Percentiles rank a stretch among this genome's conserved stretches.
Conservation (phyloP, 768 basidiomycete genomes). For the Leccinum rimulosum region DNA sequence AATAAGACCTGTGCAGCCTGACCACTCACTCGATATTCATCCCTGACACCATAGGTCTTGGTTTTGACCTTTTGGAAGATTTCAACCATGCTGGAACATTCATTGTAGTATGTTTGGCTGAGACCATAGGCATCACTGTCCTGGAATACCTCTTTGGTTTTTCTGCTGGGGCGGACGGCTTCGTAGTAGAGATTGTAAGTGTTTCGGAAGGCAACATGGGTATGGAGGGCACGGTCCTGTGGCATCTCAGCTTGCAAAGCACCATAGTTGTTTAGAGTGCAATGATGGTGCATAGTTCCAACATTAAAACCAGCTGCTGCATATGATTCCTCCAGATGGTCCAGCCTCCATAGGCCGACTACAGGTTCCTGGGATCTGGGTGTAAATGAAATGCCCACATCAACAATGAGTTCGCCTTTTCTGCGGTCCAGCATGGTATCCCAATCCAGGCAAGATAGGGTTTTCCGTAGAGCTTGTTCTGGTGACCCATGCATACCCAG, state of each 20-base stretch:
- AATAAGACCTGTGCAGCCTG: constrained; percentile 3
- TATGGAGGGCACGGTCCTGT: neutral
- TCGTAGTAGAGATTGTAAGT: constrained; percentile 21
- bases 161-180: constrained; percentile 2
- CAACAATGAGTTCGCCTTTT: too few relatives aligned
- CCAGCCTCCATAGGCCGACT: neutral
- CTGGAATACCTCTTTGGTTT: neutral
- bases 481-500: too few relatives aligned
- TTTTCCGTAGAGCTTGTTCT: too few relatives aligned
- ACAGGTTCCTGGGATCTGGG: too few relatives aligned
- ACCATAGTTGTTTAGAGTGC: neutral
- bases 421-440: too few relatives aligned
- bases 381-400: too few relatives aligned
- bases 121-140: constrained; percentile 13
- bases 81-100: neutral
- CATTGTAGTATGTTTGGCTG: neutral
- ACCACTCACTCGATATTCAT: constrained; percentile 8
- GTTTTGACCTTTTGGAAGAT: neutral
- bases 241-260: constrained; percentile 18
- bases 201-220: constrained; percentile 13
- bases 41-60: neutral
- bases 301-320: neutral
- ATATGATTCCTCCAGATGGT: neutral
- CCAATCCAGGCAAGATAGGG: too few relatives aligned
- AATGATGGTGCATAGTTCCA: neutral